Evolutionary conservation across 1,284 basidiomycete genomes (phyloP), one percentile per base, ranked within the genome.

Genomic region (Ganoderma lingzhi): DNA sequence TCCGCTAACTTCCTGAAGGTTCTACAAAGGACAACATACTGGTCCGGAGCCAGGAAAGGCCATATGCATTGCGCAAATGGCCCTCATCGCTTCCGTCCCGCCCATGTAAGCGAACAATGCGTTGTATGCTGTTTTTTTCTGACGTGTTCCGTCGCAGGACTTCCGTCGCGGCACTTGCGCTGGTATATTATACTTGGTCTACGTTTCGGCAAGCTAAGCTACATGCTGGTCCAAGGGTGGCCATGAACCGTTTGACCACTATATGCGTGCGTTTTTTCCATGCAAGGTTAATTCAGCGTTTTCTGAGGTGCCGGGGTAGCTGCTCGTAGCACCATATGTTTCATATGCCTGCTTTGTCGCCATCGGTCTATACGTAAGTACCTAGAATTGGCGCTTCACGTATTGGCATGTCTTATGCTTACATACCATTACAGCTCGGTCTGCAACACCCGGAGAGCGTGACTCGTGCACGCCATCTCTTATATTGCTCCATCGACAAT

Each of bases 1-100:
- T 51, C 23, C 30, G 14, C 45, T 64, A 19, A 64, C 10, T 51
- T 28, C 19, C 44, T 44, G 30, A 28, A 74, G 77, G 41, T 70
- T 77, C 69, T 75, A 85, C 73, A 80, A 80, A 3, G 82, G 82
- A 14, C 74, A 78, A 64, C 73, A 82, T 23, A 75, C 75, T 42
- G 83, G 82, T 8, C 80, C 81, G 6, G 82, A 86, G 67, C 85
- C 85, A 1, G 74, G 74, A 44, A 77, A 78, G 60, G 71, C 71
- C 2, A 67, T 87, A 2, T 87, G 86, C 73, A 78, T 84, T 42
- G 80, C 81, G 6, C 87, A 87, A 75, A 80, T 84, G 1, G 80
- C 84, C 0, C 71, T 85, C 6, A 74, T 86, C 8, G 80, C 80
- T 65, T 84, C 85, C 6, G 81, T 83, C 4, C 81, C 80, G 17